phyloP scores from a whole-genome alignment of 2,329 filamentous ascomycete genomes.

The Alternaria ventricosa region DNA sequence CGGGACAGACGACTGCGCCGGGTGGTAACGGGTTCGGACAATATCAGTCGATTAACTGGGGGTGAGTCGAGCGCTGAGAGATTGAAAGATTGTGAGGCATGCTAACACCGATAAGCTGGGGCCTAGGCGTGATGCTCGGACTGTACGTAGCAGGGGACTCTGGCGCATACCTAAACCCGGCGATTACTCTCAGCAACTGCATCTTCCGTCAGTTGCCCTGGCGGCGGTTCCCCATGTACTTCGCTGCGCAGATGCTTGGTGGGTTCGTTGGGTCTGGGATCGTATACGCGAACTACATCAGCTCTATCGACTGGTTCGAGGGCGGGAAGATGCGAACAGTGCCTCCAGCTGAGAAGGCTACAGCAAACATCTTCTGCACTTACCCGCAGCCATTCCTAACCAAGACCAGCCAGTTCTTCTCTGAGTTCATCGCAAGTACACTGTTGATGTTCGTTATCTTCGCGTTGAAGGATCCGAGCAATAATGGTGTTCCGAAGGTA shows the following conservation, averaged over 20 bases:
- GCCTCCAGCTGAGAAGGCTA: constrained; percentile 61
- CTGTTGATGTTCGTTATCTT: constrained; percentile 76
- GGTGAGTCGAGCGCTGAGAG: constrained; percentile 23
- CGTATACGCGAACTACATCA: constrained; percentile 55
- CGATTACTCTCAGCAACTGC: constrained; percentile 74
- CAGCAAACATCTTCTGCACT: constrained; percentile 75
- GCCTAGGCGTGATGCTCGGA: constrained; percentile 52
- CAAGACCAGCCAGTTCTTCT: constrained; percentile 72
- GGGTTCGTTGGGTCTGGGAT: constrained; percentile 64
- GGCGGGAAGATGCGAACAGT: constrained; percentile 69
- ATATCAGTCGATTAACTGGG: constrained; percentile 54
- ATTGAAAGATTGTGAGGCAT: neutral
- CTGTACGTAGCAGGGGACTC: constrained; percentile 71
- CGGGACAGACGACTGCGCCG: constrained; percentile 47
- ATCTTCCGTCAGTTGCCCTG: constrained; percentile 72
- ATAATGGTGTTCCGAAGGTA: constrained; percentile 47
- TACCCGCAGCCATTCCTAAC: constrained; percentile 73
- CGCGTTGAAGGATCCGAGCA: constrained; percentile 65
- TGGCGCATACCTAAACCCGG: constrained; percentile 69
- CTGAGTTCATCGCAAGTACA: constrained; percentile 71
- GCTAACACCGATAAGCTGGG: constrained; percentile 39
- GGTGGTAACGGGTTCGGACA: constrained; percentile 52
- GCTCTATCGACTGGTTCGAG: constrained; percentile 69
- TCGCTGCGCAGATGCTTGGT: constrained; percentile 69
- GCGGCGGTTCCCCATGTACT: constrained; percentile 73